A percentile compares a stretch with the other conserved stretches of the same genome.
Evolutionary conservation across 257 asterid genomes (phyloP).

Genomic region (Rehmannia glutinosa): DNA sequence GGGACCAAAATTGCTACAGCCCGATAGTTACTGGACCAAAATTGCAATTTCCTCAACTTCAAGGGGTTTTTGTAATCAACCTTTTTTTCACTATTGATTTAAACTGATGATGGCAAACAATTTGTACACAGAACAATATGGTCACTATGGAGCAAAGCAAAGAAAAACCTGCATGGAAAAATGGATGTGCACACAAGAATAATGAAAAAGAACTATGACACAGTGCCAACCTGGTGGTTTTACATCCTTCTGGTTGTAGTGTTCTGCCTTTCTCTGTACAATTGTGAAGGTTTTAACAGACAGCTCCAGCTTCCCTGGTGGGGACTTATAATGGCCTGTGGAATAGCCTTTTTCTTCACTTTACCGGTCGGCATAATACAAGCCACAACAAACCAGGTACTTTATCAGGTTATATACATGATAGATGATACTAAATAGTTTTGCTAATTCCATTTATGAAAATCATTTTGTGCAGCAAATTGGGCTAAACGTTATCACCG

Average conservation of each 20-base stretch:
- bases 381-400: conserved; percentile 74
- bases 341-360: conserved; percentile 56
- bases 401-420: no score
- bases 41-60: no score
- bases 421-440: no score
- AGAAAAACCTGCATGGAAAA: conserved; percentile 17
- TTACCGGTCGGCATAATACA: conserved; percentile 64
- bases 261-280: conserved; percentile 32
- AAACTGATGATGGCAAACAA: background rate
- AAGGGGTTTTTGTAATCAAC: background rate
- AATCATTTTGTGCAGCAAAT: conserved; percentile 39
- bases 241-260: conserved; percentile 28
- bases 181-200: conserved; percentile 59
- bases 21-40: no score
- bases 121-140: conserved; percentile 31
- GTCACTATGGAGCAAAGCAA: conserved; percentile 37
- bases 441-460: background rate
- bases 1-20: no score
- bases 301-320: conserved; percentile 87
- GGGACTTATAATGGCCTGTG: conserved; percentile 60
- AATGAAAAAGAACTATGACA: conserved; percentile 54
- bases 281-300: conserved; percentile 47
- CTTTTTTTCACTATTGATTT: background rate
- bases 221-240: conserved; percentile 79
- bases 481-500: conserved; percentile 72